A percentile compares a stretch with the other conserved stretches of the same genome.
Conservation (phyloP, 73 alveolate species). For the Paramecium sexaurelia region DNA sequence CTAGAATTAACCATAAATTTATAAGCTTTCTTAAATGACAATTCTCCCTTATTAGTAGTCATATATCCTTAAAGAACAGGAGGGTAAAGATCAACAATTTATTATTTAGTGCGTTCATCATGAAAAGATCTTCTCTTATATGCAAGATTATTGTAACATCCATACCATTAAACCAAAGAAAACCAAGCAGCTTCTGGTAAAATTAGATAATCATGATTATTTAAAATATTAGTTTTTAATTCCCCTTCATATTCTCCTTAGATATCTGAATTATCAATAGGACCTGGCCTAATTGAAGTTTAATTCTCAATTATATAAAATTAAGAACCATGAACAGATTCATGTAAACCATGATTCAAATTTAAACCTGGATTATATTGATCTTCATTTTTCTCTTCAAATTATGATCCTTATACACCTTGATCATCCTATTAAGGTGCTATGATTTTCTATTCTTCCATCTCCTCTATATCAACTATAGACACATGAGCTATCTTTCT, state of each 20-base stretch:
- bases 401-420: constrained; percentile 26
- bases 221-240: constrained; percentile 71
- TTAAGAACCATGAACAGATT: neutral
- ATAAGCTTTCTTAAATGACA: neutral
- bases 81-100: constrained; percentile 83
- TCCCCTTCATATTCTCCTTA: constrained; percentile 80
- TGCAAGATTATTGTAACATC: constrained; percentile 79
- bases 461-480: constrained; percentile 13
- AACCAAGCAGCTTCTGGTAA: constrained; percentile 85
- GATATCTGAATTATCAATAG: constrained; percentile 78
- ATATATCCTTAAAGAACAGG: constrained; percentile 62
- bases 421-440: constrained; percentile 44
- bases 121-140: constrained; percentile 78
- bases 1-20: constrained; percentile 54
- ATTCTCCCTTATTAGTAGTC: constrained; percentile 54
- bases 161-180: constrained; percentile 78
- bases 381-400: constrained; percentile 30
- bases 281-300: constrained; percentile 69
- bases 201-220: constrained; percentile 77
- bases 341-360: constrained; percentile 47
- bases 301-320: neutral
- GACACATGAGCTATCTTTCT: constrained; percentile 21
- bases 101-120: constrained; percentile 55
- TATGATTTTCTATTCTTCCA: constrained; percentile 2
- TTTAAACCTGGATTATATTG: neutral